Base-by-base conservation (phyloP, 2,329 filamentous ascomycete genomes). In the Penicillium griseofulvum region DNA sequence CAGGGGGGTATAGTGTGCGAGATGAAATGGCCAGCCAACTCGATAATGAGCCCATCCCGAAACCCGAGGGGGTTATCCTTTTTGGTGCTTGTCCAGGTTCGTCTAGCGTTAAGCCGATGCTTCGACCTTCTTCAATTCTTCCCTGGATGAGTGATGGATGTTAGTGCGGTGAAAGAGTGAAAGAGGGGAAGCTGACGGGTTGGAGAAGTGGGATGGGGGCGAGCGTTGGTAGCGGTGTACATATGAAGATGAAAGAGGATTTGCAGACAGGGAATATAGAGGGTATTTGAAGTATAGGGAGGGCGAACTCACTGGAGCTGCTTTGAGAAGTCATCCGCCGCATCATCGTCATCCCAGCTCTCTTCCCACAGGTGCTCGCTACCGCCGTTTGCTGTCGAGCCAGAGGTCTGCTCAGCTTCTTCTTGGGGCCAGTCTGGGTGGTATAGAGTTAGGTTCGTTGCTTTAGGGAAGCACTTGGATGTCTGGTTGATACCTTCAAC, bases 261-360 rank as follows among this genome's bases (percentile, higher is more conserved):
- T 17, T 19, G 4, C 4, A 29, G 14, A 1, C 4, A n/a, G 19
- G 26, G 16, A 33, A 17, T 5, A 33, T 17, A 14, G 31, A 11
- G 8, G 11, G 34, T 24, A 11, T n/a, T 11, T 17, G 6, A 10
- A 17, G 11, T 8, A 4, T 10, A n/a, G 38, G n/a, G 5, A 43
- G 24, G 29, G 17, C 31, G 29, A 51, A 81, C 88, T 64, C 76
- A 96, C 93, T 91, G 95, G 70, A 99, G 79, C 80, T 97, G 93
- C 69, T 89, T 85, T 12, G 91, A 94, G 74, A 99, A 99, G 70
- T 99, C 94, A 72, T 99, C 94, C 68, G 84, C 94, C 63, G 91
- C 94, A 77, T 97, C 94, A 73, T 97, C 93, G 70, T 99, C 94
- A 71, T 99, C 94, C 94, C 94, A 99, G 81, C 91, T 97, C 82